phyloP scores from a whole-genome alignment of 106 monocot genomes.

The Gastrodia elata region DNA sequence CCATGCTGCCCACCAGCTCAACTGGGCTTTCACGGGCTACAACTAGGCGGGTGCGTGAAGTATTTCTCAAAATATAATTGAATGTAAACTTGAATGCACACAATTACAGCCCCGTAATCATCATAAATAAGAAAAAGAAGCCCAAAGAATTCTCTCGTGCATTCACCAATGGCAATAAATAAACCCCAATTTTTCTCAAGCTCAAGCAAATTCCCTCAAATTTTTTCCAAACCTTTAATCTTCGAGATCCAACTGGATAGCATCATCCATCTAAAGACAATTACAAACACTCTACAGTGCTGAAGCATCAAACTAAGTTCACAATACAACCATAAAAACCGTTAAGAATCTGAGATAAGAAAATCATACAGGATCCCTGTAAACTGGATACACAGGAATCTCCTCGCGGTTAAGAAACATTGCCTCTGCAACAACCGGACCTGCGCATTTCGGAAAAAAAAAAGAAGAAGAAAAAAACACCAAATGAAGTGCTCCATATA shows the following conservation, averaged over 20 bases:
- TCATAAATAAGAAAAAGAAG: neutral
- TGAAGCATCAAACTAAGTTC: neutral
- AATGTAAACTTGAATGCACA: too few species aligned
- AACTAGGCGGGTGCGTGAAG: too few species aligned
- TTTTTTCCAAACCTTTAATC: too few species aligned
- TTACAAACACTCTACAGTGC: neutral
- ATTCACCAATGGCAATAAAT: neutral
- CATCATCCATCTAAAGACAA: neutral
- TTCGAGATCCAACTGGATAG: neutral
- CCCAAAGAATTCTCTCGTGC: neutral
- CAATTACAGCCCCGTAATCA: neutral
- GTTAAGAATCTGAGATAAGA: neutral
- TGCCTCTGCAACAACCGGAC: slow-evolving; percentile 92
- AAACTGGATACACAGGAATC: slow-evolving; percentile 71
- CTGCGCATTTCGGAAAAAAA: too few species aligned
- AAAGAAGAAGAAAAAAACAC: too few species aligned
- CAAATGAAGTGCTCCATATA: neutral
- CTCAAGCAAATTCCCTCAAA: neutral
- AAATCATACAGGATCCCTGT: slow-evolving; percentile 73
- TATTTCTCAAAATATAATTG: too few species aligned
- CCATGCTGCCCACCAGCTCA: too few species aligned
- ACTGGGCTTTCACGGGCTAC: too few species aligned
- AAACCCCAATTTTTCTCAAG: neutral
- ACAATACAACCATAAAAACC: neutral
- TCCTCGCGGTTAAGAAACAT: slow-evolving; percentile 96